Base-by-base conservation (phyloP, 2,329 filamentous ascomycete species). In the Berkeleyomyces rouxiae region DNA sequence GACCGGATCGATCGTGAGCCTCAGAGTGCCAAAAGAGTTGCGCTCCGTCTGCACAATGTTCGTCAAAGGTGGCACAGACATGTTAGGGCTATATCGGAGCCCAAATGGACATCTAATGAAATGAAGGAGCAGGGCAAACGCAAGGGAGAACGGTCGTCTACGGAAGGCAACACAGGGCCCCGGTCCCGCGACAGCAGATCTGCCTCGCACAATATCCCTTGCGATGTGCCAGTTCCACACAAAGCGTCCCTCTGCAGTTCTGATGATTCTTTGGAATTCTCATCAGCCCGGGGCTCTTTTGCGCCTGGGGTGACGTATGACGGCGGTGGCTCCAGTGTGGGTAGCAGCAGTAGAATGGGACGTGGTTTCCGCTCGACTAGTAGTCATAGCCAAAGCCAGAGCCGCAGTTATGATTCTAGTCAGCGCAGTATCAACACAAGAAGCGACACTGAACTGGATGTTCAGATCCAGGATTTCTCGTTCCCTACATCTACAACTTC, bases 11-110 rank as follows among this genome's bases (percentile, higher is more conserved):
- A 46, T 13, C 58, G 49, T 36, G 49, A 53, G 13, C 49, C 11
- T 13, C 23, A 59, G 40, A 42, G 31, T 37, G 40, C 58, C 10
- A 63, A 49, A 23, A 42, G 58, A 7, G 42, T 53, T n/a, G 42
- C 61, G 60, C 59, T 47, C 3, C 37, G 63, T 16, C 37, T 62
- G 31, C 63, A 64, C 11, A 57, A 49, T 7, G 55, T 59, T 3
- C 59, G 59, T 23, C 47, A 43, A 31, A 44, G 60, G 9, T 62
- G 59, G 59, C 46, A 61, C 37, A 55, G 47, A 23, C 59, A 64
- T 60, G 40, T 62, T 37, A 37, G 59, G 7, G 63, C 63, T 6
- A 51, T 62, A 7, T 64, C 63, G 3, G 63, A 64, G 44, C 63
- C 63, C 9, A 46, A 42, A 16, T 59, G 39, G 31, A 61, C 49